Percentiles rank a stretch among this genome's conserved stretches.
Conservation (phyloP, 2,329 filamentous ascomycete genomes). For the Beauveria brongniartii region DNA sequence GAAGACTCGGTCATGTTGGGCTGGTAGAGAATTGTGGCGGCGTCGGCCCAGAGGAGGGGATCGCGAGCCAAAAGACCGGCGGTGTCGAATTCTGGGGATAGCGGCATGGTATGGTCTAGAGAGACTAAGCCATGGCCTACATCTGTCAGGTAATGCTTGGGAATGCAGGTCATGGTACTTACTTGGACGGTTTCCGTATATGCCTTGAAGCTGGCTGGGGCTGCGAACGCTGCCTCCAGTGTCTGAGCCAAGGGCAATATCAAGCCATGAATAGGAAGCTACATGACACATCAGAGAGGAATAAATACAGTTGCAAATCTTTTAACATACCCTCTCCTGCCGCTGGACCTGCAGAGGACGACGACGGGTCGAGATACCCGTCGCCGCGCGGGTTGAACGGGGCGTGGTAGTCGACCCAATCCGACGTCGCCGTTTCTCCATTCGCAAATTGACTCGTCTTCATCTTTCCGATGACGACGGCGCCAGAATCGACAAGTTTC, state of each 20-base stretch:
- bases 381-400: slow-evolving; percentile 40
- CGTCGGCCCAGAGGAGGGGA: slow-evolving; percentile 24
- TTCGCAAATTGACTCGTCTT: slow-evolving; percentile 39
- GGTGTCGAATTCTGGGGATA: slow-evolving; percentile 34
- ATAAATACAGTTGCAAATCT: no score
- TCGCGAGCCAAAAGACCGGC: slow-evolving; percentile 34
- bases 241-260: slow-evolving; percentile 35
- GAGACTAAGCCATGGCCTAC: slow-evolving; percentile 26
- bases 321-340: slow-evolving; percentile 6
- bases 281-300: neutral
- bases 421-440: slow-evolving; percentile 34
- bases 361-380: slow-evolving; percentile 38
- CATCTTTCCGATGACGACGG: slow-evolving; percentile 38
- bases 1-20: slow-evolving; percentile 25
- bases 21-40: slow-evolving; percentile 23
- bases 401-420: slow-evolving; percentile 31
- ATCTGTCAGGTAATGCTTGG: neutral
- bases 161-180: neutral
- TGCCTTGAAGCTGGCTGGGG: slow-evolving; percentile 34
- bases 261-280: slow-evolving; percentile 36
- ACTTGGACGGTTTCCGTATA: slow-evolving; percentile 37
- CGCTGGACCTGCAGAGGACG: slow-evolving; percentile 24
- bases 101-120: slow-evolving; percentile 31
- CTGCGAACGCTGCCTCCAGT: slow-evolving; percentile 39
- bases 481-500: slow-evolving; percentile 49